Evolutionary conservation across 495 filamentous ascomycete genomes (phyloP), one percentile per base, ranked within the genome.

Genomic region (Staphylotrichum longicolle): DNA sequence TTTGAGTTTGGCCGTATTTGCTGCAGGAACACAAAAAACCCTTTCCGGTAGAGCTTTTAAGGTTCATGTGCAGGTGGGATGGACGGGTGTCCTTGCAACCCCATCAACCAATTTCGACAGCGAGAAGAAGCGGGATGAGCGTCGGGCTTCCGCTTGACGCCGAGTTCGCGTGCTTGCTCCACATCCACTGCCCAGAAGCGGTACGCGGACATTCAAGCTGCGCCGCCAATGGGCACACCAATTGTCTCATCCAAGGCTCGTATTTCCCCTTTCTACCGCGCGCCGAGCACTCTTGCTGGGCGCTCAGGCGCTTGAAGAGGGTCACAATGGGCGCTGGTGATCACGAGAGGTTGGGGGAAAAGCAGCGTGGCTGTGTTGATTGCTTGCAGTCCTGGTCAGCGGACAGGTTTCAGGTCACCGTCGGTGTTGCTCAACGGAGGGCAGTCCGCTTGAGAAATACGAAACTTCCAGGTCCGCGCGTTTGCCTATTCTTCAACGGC

Each of bases 401-500:
- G 12, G 53, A 27, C 15, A 15, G 41, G 53, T 57, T 57, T 57
- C 55, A 57, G 55, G 55, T 57, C 9, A 30, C 9, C n/a, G 8
- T 27, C 8, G 33, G n/a, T 47, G 55, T 44, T 15, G 44, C n/a
- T 30, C 3, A 40, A 47, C 41, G 30, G 41, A 11, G 7, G 0
- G 11, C 33, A 20, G 42, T 57, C 42, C 15, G 55, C 6, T 47
- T 15, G 39, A n/a, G 15, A 7, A 54, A 11, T 6, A 34, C 20
- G 7, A 44, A 41, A 32, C n/a, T n/a, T 11, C 11, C 14, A 27
- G 10, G 34, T 30, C 10, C 7, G 1, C 20, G 30, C n/a, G 9
- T 42, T 42, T n/a, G 33, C 49, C 14, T 37, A 30, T 52, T 20
- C 32, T 37, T 20, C 49, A 52, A 37, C 33, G 33, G 27, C 7